Conservation (phyloP, 768 basidiomycete species). For the Suillus discolor region DNA sequence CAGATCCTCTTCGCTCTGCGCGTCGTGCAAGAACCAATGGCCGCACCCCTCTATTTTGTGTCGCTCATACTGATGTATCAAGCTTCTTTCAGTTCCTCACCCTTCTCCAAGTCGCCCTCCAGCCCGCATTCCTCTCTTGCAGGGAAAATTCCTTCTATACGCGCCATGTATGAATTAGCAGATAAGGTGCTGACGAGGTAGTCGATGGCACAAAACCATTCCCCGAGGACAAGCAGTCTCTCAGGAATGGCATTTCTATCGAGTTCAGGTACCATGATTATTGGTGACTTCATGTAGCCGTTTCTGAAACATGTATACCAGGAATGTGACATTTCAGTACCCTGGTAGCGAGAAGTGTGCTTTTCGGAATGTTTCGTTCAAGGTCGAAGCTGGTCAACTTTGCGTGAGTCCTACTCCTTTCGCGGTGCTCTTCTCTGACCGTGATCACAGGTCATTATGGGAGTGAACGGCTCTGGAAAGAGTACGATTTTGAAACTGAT, state of each 20-base stretch:
- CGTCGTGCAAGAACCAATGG: background rate
- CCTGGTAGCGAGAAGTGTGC: slow-evolving; percentile 55
- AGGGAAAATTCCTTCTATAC: slow-evolving; percentile 38
- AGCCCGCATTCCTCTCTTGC: background rate
- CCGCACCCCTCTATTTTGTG: background rate
- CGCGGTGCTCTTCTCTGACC: background rate
- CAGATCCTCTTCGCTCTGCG: background rate
- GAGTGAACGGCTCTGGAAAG: slow-evolving; percentile 79
- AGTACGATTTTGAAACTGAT: slow-evolving; percentile 79
- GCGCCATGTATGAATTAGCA: slow-evolving; percentile 55
- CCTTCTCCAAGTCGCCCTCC: background rate
- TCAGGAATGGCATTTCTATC: slow-evolving; percentile 51
- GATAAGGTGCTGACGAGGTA: slow-evolving; percentile 59
- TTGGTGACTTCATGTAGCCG: slow-evolving; percentile 10
- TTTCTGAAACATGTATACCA: slow-evolving; percentile 22
- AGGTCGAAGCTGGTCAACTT: slow-evolving; percentile 66
- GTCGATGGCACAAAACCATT: slow-evolving; percentile 52
- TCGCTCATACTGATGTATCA: background rate
- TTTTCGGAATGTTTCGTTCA: slow-evolving; percentile 66
- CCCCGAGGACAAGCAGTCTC: slow-evolving; percentile 48
- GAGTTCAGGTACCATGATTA: slow-evolving; percentile 48
- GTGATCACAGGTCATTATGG: slow-evolving; percentile 63
- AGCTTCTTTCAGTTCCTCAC: background rate
- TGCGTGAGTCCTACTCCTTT: slow-evolving; percentile 51
- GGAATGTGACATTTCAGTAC: slow-evolving; percentile 74